Percentiles rank a stretch among this genome's conserved stretches.
Evolutionary conservation across 2,329 filamentous ascomycete genomes (phyloP).

Genomic region (Colletotrichum cordylinicola): DNA sequence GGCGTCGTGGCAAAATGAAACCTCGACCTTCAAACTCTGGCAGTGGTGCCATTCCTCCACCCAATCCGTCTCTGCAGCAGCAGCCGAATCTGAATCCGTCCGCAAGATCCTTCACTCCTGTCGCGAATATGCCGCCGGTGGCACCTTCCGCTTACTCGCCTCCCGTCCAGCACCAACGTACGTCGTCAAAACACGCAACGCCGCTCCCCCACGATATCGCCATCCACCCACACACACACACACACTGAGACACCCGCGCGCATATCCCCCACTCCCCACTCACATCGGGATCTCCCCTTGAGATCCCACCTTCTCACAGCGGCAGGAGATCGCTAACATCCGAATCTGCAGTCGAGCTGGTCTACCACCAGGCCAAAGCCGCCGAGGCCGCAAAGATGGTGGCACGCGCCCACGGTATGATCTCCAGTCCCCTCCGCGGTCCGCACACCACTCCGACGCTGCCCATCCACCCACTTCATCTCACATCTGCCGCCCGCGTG

Average conservation of each 20-base stretch:
- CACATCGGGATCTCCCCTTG: not conserved
- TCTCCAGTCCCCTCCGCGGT: not conserved
- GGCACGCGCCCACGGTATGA: constrained; percentile 3
- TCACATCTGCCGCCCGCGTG: not conserved
- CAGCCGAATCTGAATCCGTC: not conserved
- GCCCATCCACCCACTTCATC: not conserved
- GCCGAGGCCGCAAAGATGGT: constrained; percentile 2
- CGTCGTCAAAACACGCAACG: not conserved
- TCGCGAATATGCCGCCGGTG: not conserved
- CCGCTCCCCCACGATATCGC: not conserved
- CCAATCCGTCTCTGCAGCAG: not conserved
- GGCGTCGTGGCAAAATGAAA: not conserved
- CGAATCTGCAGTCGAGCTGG: not conserved
- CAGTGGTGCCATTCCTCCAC: not conserved
- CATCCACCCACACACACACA: not conserved
- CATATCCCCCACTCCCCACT: not conserved
- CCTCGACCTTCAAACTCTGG: not conserved
- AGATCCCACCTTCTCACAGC: not conserved
- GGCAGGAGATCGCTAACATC: not conserved
- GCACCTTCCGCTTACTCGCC: not conserved
- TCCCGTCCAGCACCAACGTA: not conserved
- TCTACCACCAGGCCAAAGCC: constrained; percentile 3
- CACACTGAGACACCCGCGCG: not conserved
- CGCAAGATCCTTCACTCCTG: not conserved
- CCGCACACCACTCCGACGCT: not conserved